These are phyloP conservation scores for Melaleuca quinquenervia DNA, from an alignment of 345 rosid genomes.

Conservation along the genomic window DNA sequence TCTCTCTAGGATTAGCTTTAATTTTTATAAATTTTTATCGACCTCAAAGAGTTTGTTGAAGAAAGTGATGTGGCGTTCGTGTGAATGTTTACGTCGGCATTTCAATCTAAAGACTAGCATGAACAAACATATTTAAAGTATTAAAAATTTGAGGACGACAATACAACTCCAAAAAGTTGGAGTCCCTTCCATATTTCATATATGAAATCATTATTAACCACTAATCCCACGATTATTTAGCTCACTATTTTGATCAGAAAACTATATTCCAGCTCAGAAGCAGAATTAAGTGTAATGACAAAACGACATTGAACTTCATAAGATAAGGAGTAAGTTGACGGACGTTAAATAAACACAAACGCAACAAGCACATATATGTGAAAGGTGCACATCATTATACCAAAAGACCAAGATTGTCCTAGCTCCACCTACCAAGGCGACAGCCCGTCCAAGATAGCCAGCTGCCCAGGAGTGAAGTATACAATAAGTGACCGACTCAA, in stretches of 20 bases:
- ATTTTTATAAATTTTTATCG: no score
- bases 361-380: background rate
- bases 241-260: no score
- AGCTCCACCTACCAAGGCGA: conserved; percentile 78
- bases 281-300: no score
- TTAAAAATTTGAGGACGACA: background rate
- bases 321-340: background rate
- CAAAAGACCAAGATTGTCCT: background rate
- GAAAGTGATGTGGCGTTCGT: background rate
- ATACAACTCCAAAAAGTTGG: no score
- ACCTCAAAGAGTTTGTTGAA: no score
- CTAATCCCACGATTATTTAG: no score
- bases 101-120: background rate
- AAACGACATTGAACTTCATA: background rate
- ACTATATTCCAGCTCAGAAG: no score
- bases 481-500: background rate
- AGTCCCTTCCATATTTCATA: no score
- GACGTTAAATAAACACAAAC: no score
- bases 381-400: background rate
- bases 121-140: background rate
- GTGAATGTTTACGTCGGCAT: background rate
- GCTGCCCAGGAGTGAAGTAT: conserved; percentile 26
- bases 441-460: conserved; percentile 74
- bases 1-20: background rate
- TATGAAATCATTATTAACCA: no score